These are phyloP conservation scores for Phlyctochytrium planicorne DNA, from an alignment of 192 early-diverging fungal genomes.

Conservation along the genomic window DNA sequence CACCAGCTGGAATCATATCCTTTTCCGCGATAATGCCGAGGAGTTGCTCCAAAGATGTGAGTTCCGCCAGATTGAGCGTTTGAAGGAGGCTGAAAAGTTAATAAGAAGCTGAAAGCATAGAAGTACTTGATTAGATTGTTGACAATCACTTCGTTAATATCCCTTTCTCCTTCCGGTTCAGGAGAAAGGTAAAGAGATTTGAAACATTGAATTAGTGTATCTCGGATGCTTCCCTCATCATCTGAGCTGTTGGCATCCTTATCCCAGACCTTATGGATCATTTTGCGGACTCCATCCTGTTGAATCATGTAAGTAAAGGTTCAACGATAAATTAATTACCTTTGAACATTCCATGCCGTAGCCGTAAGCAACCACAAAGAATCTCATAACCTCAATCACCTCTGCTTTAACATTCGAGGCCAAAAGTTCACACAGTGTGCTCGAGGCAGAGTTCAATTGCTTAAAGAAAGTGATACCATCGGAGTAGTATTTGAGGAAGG, in stretches of 20 bases:
- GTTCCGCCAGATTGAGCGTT: constrained; percentile 84
- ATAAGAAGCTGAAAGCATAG: background rate
- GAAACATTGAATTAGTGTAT: constrained; percentile 76
- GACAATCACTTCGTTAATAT: constrained; percentile 44
- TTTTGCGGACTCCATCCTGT: constrained; percentile 83
- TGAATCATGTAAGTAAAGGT: background rate
- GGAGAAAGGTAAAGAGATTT: constrained; percentile 73
- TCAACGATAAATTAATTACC: constrained; percentile 39
- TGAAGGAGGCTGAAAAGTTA: constrained; percentile 65
- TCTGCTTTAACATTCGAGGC: constrained; percentile 88
- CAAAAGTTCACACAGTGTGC: constrained; percentile 79
- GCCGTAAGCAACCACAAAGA: constrained; percentile 81
- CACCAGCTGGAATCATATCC: constrained; percentile 59
- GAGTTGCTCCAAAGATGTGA: constrained; percentile 93
- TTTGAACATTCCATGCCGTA: constrained; percentile 81
- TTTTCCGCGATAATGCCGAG: constrained; percentile 74
- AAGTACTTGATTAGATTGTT: constrained; percentile 43
- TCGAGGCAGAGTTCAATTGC: constrained; percentile 73
- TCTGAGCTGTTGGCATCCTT: constrained; percentile 50
- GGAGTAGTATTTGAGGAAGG: constrained; percentile 70
- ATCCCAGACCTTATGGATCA: constrained; percentile 94
- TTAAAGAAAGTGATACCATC: constrained; percentile 87
- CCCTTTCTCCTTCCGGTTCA: constrained; percentile 20
- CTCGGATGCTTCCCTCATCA: constrained; percentile 42
- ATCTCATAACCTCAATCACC: constrained; percentile 95